Conservation (phyloP, 257 asterid species). For the Primulina eburnea region DNA sequence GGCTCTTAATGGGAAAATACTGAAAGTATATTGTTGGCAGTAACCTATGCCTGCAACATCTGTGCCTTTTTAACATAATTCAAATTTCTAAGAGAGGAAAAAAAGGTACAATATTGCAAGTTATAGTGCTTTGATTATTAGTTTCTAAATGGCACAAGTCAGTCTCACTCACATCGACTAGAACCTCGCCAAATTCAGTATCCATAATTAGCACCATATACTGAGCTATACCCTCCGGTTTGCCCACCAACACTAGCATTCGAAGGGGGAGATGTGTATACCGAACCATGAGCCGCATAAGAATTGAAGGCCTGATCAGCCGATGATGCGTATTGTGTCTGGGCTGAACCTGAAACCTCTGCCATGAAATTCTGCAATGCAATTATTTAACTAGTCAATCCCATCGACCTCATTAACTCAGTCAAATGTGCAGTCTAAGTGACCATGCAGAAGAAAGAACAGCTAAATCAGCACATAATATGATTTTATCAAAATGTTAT, state of each 20-base stretch:
- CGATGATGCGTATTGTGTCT: slow-evolving; percentile 47
- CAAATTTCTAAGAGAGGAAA: background rate
- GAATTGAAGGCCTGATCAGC: slow-evolving; percentile 62
- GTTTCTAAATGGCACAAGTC: background rate
- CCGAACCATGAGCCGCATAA: slow-evolving; percentile 46
- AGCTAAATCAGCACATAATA: background rate
- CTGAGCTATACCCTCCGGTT: slow-evolving; percentile 70
- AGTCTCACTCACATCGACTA: background rate
- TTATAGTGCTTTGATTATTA: too few relatives aligned
- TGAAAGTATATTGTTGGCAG: background rate
- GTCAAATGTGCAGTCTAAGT: background rate
- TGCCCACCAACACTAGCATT: slow-evolving; percentile 55
- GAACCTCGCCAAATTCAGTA: slow-evolving; percentile 38
- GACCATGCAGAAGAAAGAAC: background rate
- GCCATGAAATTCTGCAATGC: slow-evolving; percentile 74
- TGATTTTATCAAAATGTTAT: background rate
- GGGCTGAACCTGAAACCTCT: slow-evolving; percentile 65
- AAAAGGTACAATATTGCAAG: background rate
- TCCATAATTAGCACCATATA: slow-evolving; percentile 70
- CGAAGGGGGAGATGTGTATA: slow-evolving; percentile 56
- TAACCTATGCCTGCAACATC: background rate
- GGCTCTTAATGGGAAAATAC: background rate
- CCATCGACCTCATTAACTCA: background rate
- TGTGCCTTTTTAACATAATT: background rate
- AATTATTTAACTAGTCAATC: background rate